Conservation (phyloP, 2,329 filamentous ascomycete species). For the Fusarium hostae region DNA sequence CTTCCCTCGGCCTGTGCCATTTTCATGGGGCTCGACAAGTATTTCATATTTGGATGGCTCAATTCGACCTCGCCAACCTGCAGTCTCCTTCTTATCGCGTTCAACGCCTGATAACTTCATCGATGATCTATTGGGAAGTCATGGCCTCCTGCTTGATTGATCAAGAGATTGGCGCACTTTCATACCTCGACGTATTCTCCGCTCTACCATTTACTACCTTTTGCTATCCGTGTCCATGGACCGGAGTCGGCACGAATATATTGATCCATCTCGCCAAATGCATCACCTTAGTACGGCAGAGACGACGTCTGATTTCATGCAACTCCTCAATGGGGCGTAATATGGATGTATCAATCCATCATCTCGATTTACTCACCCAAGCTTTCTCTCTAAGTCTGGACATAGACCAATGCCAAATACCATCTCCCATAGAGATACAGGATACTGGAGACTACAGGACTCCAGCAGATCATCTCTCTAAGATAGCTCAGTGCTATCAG, state of each 20-base stretch:
- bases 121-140: conserved; percentile 35
- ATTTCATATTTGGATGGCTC: conserved; percentile 17
- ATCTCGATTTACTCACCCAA: background rate
- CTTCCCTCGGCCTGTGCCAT: conserved; percentile 14
- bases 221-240: conserved; percentile 25
- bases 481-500: background rate
- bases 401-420: background rate
- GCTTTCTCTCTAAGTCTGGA: background rate
- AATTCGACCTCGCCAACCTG: background rate
- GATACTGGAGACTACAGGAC: background rate
- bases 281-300: background rate
- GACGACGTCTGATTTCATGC: background rate
- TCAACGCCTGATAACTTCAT: conserved; percentile 21
- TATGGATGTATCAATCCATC: too few species aligned
- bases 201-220: background rate
- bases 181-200: conserved; percentile 20
- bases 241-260: conserved; percentile 16
- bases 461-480: background rate
- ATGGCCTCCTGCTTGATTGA: conserved; percentile 29
- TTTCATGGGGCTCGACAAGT: conserved; percentile 20
- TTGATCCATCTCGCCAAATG: conserved; percentile 16
- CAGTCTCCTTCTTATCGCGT: background rate
- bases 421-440: background rate
- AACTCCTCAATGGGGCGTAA: fast-evolving
- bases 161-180: conserved; percentile 7